Percentiles rank a stretch among this genome's conserved stretches.
phyloP scores from a whole-genome alignment of 352 stramenopile species.

The Pythium sp. region DNA sequence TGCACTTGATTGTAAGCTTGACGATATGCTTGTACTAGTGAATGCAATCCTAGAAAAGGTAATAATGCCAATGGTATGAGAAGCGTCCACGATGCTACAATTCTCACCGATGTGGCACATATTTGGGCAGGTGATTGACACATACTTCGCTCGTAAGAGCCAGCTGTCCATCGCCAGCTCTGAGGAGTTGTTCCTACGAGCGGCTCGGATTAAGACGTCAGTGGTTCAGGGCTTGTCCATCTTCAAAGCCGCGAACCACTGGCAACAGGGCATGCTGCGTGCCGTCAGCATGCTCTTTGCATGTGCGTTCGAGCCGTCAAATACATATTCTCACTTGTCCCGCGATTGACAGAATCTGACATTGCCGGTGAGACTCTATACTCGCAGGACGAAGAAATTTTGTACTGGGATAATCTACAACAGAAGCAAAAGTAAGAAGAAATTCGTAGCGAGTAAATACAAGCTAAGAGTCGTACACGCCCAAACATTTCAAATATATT shows the following conservation, averaged over 20 bases:
- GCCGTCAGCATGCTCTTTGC: slow-evolving; percentile 14
- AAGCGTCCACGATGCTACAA: slow-evolving; percentile 17
- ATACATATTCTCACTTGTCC: slow-evolving; percentile 11
- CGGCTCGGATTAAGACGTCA: slow-evolving; percentile 11
- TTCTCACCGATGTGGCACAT: slow-evolving; percentile 20
- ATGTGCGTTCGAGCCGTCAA: slow-evolving; percentile 7
- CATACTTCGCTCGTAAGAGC: slow-evolving; percentile 21
- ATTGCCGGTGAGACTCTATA: background rate
- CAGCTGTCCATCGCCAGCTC: slow-evolving; percentile 15
- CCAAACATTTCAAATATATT: slow-evolving; percentile 1
- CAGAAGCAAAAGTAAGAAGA: background rate
- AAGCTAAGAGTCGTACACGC: background rate
- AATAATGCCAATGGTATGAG: slow-evolving; percentile 6
- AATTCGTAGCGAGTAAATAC: background rate
- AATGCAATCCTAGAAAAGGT: slow-evolving; percentile 1
- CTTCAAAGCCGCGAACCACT: slow-evolving; percentile 11
- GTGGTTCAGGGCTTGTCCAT: slow-evolving; percentile 15
- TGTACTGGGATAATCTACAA: background rate
- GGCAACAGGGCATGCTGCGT: slow-evolving; percentile 12
- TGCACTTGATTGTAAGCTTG: too few species aligned
- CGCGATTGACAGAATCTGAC: slow-evolving; percentile 1
- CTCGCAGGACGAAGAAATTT: background rate
- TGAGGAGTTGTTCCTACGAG: slow-evolving; percentile 15
- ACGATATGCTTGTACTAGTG: too few species aligned
- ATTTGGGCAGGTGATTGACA: slow-evolving; percentile 18